These are phyloP conservation scores for Bipolaris gigantea DNA, from an alignment of 2,329 filamentous ascomycete species.

Conservation along the genomic window DNA sequence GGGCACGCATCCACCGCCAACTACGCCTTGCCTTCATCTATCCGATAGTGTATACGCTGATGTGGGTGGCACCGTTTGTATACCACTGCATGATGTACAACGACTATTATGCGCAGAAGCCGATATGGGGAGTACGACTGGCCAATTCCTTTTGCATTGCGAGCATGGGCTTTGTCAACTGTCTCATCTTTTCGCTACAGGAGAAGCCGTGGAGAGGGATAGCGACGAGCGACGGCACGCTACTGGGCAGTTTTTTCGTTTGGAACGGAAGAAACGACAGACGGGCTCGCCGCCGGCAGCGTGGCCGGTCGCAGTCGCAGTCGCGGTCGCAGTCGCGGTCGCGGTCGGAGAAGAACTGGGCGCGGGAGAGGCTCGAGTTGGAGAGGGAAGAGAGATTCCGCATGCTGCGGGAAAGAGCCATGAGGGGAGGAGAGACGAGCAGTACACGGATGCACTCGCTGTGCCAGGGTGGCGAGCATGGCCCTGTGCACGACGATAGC, in stretches of 20 bases:
- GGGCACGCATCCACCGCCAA: slow-evolving; percentile 65
- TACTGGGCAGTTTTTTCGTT: slow-evolving; percentile 43
- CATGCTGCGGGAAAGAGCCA: slow-evolving; percentile 2
- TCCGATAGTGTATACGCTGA: slow-evolving; percentile 69
- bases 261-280: background rate
- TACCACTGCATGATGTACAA: slow-evolving; percentile 64
- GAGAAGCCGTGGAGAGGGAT: slow-evolving; percentile 72
- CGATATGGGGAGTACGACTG: slow-evolving; percentile 60
- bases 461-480: background rate
- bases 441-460: background rate
- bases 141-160: slow-evolving; percentile 61
- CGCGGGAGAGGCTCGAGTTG: slow-evolving; percentile 43
- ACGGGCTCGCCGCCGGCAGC: background rate
- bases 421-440: background rate
- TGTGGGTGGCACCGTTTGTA: slow-evolving; percentile 74
- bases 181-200: slow-evolving; percentile 66
- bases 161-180: slow-evolving; percentile 69
- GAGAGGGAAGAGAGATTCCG: slow-evolving; percentile 40
- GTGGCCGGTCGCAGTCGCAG: background rate
- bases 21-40: slow-evolving; percentile 76
- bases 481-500: background rate
- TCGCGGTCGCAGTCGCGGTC: no score
- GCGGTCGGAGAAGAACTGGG: slow-evolving; percentile 44
- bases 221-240: slow-evolving; percentile 47
- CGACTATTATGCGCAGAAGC: slow-evolving; percentile 53